Evolutionary conservation across 176 grass and related monocot species (phyloP).

Genomic region (Aegilops umbellulata): DNA sequence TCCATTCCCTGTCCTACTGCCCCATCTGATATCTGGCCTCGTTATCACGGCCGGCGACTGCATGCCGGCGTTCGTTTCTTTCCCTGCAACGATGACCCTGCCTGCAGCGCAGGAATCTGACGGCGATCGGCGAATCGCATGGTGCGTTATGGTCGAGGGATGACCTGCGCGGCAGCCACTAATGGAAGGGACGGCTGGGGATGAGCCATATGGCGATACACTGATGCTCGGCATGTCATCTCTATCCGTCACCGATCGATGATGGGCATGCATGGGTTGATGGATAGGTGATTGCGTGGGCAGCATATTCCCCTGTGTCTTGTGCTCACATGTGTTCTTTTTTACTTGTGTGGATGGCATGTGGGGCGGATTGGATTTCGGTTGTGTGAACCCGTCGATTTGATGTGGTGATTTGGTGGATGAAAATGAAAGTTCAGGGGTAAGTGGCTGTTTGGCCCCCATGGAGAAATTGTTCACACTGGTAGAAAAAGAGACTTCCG

Average conservation of each 20-base stretch:
- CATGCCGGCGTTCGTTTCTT: not conserved
- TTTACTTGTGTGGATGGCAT: not conserved
- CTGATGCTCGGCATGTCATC: not conserved
- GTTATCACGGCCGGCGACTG: not conserved
- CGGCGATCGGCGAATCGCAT: not conserved
- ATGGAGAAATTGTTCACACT: not conserved
- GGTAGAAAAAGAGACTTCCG: too few relatives aligned
- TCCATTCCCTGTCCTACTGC: too few relatives aligned
- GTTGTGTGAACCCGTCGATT: not conserved
- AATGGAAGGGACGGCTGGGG: conserved; percentile 6
- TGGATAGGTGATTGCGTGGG: not conserved
- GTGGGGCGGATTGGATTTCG: not conserved
- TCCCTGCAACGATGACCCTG: not conserved
- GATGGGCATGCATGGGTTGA: not conserved
- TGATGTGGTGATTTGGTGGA: not conserved
- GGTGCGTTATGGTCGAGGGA: not conserved
- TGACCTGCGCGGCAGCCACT: not conserved
- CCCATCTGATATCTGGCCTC: not conserved
- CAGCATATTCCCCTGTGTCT: not conserved
- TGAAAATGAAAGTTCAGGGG: not conserved
- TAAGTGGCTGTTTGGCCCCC: not conserved
- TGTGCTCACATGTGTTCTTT: not conserved
- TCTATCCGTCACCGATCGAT: not conserved
- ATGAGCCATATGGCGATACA: not conserved
- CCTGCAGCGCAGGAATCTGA: not conserved